Conservation (phyloP, 768 basidiomycete species). For the Tremella fuciformis region DNA sequence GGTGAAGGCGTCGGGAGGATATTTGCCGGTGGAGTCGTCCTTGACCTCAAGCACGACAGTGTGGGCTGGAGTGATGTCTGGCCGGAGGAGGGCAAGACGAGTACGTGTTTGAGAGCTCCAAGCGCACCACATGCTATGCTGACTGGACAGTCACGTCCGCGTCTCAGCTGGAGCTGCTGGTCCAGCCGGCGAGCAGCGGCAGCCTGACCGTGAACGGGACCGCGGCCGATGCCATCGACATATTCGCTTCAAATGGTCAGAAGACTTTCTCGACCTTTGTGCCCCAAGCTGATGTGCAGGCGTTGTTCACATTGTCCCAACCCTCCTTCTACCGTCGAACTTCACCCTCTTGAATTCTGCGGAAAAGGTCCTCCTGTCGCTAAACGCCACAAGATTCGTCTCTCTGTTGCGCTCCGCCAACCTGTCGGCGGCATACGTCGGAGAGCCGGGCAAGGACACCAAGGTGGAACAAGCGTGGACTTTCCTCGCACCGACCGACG, state of each 20-base stretch:
- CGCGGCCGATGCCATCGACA: slow-evolving; percentile 61
- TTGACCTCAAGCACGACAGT: slow-evolving; percentile 25
- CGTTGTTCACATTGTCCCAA: slow-evolving; percentile 83
- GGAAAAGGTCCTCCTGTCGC: slow-evolving; percentile 87
- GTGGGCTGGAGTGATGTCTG: slow-evolving; percentile 53
- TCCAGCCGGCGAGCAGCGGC: slow-evolving; percentile 59
- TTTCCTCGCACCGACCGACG: slow-evolving; percentile 86
- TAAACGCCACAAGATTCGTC: slow-evolving; percentile 89
- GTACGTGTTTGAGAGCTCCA: slow-evolving; percentile 6
- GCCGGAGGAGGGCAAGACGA: slow-evolving; percentile 15
- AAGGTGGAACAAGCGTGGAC: slow-evolving; percentile 60
- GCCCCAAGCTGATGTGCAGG: slow-evolving; percentile 51
- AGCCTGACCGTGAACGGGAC: slow-evolving; percentile 54
- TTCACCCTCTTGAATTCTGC: slow-evolving; percentile 73
- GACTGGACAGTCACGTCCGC: slow-evolving; percentile 21
- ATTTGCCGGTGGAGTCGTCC: slow-evolving; percentile 56
- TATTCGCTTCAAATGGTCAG: slow-evolving; percentile 85
- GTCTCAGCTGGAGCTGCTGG: slow-evolving; percentile 24
- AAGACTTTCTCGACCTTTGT: not conserved
- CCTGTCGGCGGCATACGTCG: slow-evolving; percentile 56
- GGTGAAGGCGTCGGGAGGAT: slow-evolving; percentile 73
- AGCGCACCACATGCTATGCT: not conserved
- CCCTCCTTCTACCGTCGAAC: slow-evolving; percentile 72
- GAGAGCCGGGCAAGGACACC: slow-evolving; percentile 37
- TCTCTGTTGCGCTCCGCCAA: slow-evolving; percentile 79